Base-by-base conservation (phyloP, 805 yeast genomes). In the Kazachstania psychrophila region DNA sequence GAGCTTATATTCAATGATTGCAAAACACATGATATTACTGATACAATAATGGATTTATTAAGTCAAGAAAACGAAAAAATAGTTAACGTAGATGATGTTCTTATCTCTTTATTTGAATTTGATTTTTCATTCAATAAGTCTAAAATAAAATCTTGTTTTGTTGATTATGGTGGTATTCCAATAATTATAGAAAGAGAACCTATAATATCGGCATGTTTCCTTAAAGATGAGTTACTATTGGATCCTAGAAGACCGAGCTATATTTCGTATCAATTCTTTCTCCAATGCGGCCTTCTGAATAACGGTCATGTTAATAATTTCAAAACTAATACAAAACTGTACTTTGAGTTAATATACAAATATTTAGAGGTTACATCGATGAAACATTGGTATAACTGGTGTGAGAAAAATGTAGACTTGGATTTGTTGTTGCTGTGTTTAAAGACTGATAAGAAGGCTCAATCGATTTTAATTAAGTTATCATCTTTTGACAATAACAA, bases 301-400 rank as follows among this genome's bases (percentile, higher is more conserved):
- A 33, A 34, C 6, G 28, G 32, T 4, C 46, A 43, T 16, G 40
- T 53, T 18, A 30, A 20, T 6, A 31, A 33, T 4, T 37, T 51
- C 3, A 39, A 28, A 6, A 36, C 5, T 8, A 38, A 51, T 33
- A 19, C 39, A 11, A 24, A 36, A 4, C 36, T 54, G 11, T 42
- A 43, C 18, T 42, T 55, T 14, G 49, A 51, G 19, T 31, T 52
- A 8, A 28, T 49, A n/a, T 48, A 48, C 33, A 44, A 37, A 20
- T 51, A 39, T 25, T 37, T 51, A 17, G 54, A 51, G 12, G 42
- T 33, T 18, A 46, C 49, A 3, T 44, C 57, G 1, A 37, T 41
- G 8, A 37, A 36, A n/a, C 50, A 42, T 28, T 55, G 58, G 58
- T 46, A 48, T 20, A 40, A 42, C 9, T 55, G 60, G 60, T 52